Evolutionary conservation across 2,329 filamentous ascomycete genomes (phyloP), one percentile per base, ranked within the genome.

Genomic region (Pseudogymnoascus sp.): DNA sequence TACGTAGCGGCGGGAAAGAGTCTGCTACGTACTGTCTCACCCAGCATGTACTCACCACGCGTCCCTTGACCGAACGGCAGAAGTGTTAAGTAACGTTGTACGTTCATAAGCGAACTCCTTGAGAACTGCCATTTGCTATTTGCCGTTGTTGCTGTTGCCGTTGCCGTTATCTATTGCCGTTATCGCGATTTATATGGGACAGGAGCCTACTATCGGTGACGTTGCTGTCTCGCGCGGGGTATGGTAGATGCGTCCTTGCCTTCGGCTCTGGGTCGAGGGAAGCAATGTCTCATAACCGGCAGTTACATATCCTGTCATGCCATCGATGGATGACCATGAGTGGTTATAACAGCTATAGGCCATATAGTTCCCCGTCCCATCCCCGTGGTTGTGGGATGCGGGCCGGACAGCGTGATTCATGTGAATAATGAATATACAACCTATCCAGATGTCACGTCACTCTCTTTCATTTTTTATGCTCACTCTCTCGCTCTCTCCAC

Each of bases 391-490:
- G 6, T 17, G 29, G 29, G 11, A 54, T 33, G 9, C 9, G 26
- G 26, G 24, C 9, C 17, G 26, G 26, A 33, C 4, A 54, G n/a
- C 9, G 11, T 33, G 9, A 9, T 50, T 54, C 47, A 54, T 33
- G 47, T 54, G 47, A 54, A 54, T 54, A 54, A 29, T 54, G 47
- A 54, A 54, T 54, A 54, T 54, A 33, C 8, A 54, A 54, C n/a
- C 5, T 54, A 10, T 5, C 2, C 10, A 31, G 47, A 3, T 9
- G 7, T 29, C n/a, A 17, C 29, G 29, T 31, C 26, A 3, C 26
- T 4, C 11, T 13, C 13, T 8, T 2, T 17, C 17, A 17, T 17
- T 2, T 17, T 2, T 17, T 2, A 17, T 2, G 17, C 17, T 17
- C 21, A 21, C 21, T 21, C 21, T 21, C 21, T 21, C 21, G 4